Base-by-base conservation (phyloP, 495 filamentous ascomycete species). In the Copromyces sp. region DNA sequence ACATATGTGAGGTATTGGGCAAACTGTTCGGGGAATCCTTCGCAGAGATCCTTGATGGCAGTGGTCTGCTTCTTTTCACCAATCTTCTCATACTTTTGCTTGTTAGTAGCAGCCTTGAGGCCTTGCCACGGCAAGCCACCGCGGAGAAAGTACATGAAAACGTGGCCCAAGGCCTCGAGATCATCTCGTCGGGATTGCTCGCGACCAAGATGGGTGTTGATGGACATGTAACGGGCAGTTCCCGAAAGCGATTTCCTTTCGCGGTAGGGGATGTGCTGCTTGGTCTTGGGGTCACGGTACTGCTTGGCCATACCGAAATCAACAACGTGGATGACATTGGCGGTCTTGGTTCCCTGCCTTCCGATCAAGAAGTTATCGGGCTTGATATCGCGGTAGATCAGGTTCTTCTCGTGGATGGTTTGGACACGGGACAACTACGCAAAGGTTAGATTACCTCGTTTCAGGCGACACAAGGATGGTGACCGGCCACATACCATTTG, bases 221-320 rank as follows among this genome's bases (percentile, higher is more conserved):
- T 99, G 84, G 92, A 95, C 95, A 99, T 99, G 82, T 99, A 99
- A 78, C 95, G 89, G 73, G 95, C 95, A 71, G 95, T 99, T 69
- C 95, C 95, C 9, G 96, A 98, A 75, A 99, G 83, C 39, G 95
- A 98, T 81, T 99, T 99, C 71, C 96, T 91, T 84, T 99, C 95
- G 77, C 95, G 89, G 81, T 99, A 99, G 12, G 95, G 95, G 77
- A 98, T 99, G 83, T 99, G 95, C 81, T 99, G 95, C 84, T 98
- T 98, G 65, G 95, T 97, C 86, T 98, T 98, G 71, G 96, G 96
- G 75, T 99, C 95, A 69, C 95, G 90, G 80, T 99, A 99, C 82
- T 98, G 95, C 84, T 99, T 99, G 61, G 96, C 95, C 95, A 99
- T 99, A 77, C 95, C 95, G 78, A 99, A 99, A 83, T 99, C 95